Conservation (phyloP, 1,139 yeast genomes). For the Yamadazyma trypodendri region DNA sequence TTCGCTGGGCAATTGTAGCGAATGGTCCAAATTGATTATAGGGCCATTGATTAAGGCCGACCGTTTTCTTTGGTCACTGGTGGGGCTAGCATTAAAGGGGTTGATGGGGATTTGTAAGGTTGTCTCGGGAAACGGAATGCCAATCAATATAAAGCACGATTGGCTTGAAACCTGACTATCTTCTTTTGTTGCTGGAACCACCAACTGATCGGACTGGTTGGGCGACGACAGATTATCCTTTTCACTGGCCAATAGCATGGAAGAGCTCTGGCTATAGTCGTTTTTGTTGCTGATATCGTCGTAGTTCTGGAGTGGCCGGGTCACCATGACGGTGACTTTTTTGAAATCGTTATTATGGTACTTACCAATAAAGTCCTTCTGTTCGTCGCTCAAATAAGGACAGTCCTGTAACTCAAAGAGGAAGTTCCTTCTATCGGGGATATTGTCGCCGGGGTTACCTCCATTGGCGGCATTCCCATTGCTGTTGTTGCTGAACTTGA, state of each 20-base stretch:
- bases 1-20: conserved; percentile 42
- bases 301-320: conserved; percentile 29
- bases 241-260: conserved; percentile 23
- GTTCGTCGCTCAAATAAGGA: conserved; percentile 36
- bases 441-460: conserved; percentile 12
- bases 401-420: conserved; percentile 34
- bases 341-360: conserved; percentile 29
- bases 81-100: conserved; percentile 50
- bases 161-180: conserved; percentile 28
- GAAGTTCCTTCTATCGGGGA: conserved; percentile 19
- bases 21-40: conserved; percentile 72
- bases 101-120: conserved; percentile 35
- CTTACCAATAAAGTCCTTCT: conserved; percentile 30
- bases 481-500: conserved; percentile 27
- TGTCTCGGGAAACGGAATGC: conserved; percentile 45
- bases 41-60: conserved; percentile 84
- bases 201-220: conserved; percentile 6
- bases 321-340: conserved; percentile 34
- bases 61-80: conserved; percentile 75
- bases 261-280: conserved; percentile 38
- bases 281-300: conserved; percentile 15
- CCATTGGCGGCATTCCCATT: not conserved
- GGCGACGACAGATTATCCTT: conserved; percentile 4
- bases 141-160: conserved; percentile 39
- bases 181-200: conserved; percentile 14